phyloP scores from a whole-genome alignment of 2,329 filamentous ascomycete genomes.

The Tolypocladium sp. region DNA sequence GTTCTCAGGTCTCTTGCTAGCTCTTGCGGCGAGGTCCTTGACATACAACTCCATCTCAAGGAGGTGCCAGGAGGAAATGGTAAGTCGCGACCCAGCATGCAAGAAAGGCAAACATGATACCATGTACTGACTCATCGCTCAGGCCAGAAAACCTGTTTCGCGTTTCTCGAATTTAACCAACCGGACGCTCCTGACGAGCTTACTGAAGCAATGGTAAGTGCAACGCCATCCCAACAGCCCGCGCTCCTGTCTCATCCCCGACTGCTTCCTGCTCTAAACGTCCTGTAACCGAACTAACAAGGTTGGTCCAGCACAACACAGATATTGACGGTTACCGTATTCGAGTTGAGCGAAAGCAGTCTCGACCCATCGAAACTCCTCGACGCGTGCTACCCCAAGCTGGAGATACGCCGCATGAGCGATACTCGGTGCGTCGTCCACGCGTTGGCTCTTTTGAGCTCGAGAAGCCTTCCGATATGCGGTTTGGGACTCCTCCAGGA shows the following conservation, averaged over 20 bases:
- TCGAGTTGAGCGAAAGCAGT: slow-evolving; percentile 28
- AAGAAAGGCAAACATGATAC: too few species aligned
- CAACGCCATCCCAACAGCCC: background rate
- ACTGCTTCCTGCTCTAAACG: too few species aligned
- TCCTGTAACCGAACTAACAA: slow-evolving; percentile 5
- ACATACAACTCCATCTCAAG: slow-evolving; percentile 16
- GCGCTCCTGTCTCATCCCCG: background rate
- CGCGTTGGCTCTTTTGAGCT: slow-evolving; percentile 4
- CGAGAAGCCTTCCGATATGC: background rate
- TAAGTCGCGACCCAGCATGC: background rate
- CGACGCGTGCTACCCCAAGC: slow-evolving; percentile 2
- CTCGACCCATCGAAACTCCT: slow-evolving; percentile 11
- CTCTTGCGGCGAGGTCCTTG: slow-evolving; percentile 26
- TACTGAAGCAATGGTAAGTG: slow-evolving; percentile 26
- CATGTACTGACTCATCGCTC: background rate
- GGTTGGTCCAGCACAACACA: slow-evolving; percentile 19
- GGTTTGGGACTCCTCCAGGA: background rate
- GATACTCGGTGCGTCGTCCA: background rate
- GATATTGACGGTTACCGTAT: slow-evolving; percentile 20
- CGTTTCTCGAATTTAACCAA: slow-evolving; percentile 29
- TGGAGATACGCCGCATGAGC: background rate
- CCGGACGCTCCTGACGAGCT: slow-evolving; percentile 27
- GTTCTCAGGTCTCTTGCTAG: slow-evolving; percentile 26
- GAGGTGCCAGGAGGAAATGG: slow-evolving; percentile 9
- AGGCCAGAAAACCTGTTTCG: slow-evolving; percentile 17